phyloP scores from a whole-genome alignment of 1,139 yeast species.

The Zygosaccharomyces pseudobailii region DNA sequence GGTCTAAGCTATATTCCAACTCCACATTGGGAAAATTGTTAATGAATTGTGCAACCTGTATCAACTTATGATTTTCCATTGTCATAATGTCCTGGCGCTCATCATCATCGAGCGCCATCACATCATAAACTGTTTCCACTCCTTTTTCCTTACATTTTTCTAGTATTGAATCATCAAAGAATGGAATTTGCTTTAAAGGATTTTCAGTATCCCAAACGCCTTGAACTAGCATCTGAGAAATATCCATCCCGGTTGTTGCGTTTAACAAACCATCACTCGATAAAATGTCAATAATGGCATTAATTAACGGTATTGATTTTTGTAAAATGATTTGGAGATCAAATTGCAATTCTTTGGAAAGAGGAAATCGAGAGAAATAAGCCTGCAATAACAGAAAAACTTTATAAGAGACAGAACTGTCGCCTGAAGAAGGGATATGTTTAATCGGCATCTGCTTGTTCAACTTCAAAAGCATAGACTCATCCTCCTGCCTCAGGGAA shows the following conservation, averaged over 20 bases:
- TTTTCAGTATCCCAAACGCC: constrained; percentile 80
- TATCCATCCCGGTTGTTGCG: constrained; percentile 80
- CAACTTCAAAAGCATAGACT: constrained; percentile 43
- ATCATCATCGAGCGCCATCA: constrained; percentile 80
- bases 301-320: constrained; percentile 47
- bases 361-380: constrained; percentile 60
- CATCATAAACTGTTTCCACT: constrained; percentile 73
- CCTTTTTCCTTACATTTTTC: constrained; percentile 51
- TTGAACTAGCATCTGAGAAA: constrained; percentile 85
- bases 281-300: constrained; percentile 69
- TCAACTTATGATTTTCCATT: constrained; percentile 45
- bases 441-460: constrained; percentile 63
- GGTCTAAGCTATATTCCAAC: constrained; percentile 47
- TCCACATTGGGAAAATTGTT: constrained; percentile 88
- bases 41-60: constrained; percentile 77
- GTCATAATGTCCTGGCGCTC: constrained; percentile 62
- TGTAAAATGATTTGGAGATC: constrained; percentile 55
- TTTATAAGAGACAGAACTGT: constrained; percentile 58
- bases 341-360: constrained; percentile 54
- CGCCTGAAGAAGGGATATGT: constrained; percentile 37
- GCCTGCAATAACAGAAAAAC: constrained; percentile 76
- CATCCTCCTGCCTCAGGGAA: constrained; percentile 61
- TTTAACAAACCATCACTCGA: constrained; percentile 78
- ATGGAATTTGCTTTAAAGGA: constrained; percentile 79
- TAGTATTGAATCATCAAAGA: constrained; percentile 51